Base-by-base conservation (phyloP, 2,329 filamentous ascomycete species). In the Fonsecaea nubica region DNA sequence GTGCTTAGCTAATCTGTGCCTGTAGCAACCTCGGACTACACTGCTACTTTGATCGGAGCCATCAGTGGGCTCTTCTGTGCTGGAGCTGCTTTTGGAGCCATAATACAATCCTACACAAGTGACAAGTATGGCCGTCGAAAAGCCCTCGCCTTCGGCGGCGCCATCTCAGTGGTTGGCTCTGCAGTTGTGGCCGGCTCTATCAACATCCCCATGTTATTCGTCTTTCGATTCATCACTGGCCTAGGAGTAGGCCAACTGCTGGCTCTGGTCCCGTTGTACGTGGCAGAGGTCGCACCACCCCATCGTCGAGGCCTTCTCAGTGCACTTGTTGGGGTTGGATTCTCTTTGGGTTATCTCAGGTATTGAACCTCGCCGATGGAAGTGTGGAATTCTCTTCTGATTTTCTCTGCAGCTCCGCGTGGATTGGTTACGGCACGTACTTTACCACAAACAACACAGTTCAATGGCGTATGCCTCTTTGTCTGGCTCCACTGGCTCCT, bases 31-130 rank as follows among this genome's bases (percentile, higher is more conserved):
- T 55, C 52, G 30, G 21, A 55, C 15, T 55, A 32, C 18, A 21
- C 52, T 1, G 52, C 21, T n/a, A 32, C 52, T 32, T 10, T 55
- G 52, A 55, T 55, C 80, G 80, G 78, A 21, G 80, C 80, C 15
- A 74, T 81, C 58, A 82, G 81, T 72, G 81, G 80, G 25, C 73
- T 82, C 4, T 80, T 79, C 69, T 78, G 77, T n/a, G 80, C 79
- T 1, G 80, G 80, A 8, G 76, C 74, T n/a, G 75, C 75, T 32
- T 62, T 77, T 25, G 80, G 77, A 30, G 75, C 75, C 30, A 55
- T 78, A 1, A 72, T 76, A 61, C 77, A 76, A 45, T 75, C 76
- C 6, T 81, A 80, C 79, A 72, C 71, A 5, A 54, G 35, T 13
- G 64, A 67, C 48, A 18, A 32, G 15, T 21, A 63, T 18, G 64